Percentiles rank a stretch among this genome's conserved stretches.
phyloP scores from a whole-genome alignment of 2,329 filamentous ascomycete genomes.

The Colletotrichum noveboracense region DNA sequence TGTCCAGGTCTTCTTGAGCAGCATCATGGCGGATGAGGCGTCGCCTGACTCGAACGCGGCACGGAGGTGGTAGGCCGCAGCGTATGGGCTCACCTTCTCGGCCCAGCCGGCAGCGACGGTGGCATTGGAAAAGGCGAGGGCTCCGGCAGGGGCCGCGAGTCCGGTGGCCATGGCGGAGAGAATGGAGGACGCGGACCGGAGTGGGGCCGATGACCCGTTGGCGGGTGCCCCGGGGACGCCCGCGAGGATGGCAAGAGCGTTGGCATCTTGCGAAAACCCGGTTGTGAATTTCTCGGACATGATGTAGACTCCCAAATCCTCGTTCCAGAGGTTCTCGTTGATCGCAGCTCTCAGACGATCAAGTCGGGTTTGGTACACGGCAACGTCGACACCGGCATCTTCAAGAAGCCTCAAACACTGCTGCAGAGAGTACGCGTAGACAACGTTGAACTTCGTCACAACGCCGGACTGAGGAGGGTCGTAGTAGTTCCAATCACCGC shows the following conservation, averaged over 20 bases:
- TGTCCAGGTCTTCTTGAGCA: constrained; percentile 27
- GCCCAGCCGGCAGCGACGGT: constrained; percentile 21
- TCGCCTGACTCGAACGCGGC: constrained; percentile 27
- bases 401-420: constrained; percentile 26
- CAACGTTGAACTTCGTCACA: constrained; percentile 35
- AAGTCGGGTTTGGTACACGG: constrained; percentile 28
- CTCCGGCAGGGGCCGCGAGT: background rate
- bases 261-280: constrained; percentile 34
- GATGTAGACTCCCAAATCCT: constrained; percentile 28
- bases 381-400: constrained; percentile 21
- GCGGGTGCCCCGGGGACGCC: constrained; percentile 21
- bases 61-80: constrained; percentile 34
- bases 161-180: constrained; percentile 9
- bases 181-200: background rate
- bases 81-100: constrained; percentile 29
- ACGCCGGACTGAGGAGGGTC: constrained; percentile 32
- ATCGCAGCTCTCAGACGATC: constrained; percentile 28
- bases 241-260: constrained; percentile 36
- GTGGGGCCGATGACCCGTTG: background rate
- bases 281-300: constrained; percentile 24
- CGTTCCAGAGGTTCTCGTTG: constrained; percentile 29
- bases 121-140: constrained; percentile 24
- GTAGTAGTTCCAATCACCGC: constrained; percentile 40
- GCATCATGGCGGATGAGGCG: background rate
- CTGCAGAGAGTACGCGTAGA: constrained; percentile 36